Evolutionary conservation across 78 protist species (phyloP).

Genomic region (Cavenderia fasciculata): DNA sequence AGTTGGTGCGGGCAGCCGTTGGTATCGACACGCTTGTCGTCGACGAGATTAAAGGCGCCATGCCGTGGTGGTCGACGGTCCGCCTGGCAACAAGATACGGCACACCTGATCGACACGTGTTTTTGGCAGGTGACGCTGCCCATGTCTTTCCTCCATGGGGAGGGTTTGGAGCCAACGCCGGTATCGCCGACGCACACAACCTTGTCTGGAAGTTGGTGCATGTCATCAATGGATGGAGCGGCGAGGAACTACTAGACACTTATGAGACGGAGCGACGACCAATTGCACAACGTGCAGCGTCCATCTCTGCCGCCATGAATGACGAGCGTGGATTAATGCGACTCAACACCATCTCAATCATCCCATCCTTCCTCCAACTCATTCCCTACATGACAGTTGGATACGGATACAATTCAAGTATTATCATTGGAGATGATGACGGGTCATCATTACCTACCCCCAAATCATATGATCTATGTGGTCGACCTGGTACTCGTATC

Average conservation of each 20-base stretch:
- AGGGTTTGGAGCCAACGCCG: conserved; percentile 77
- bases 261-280: conserved; percentile 63
- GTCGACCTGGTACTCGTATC: conserved; percentile 9
- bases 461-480: neutral
- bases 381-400: neutral
- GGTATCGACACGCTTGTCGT: neutral
- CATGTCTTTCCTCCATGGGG: conserved; percentile 75
- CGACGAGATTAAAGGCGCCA: conserved; percentile 10
- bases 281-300: neutral
- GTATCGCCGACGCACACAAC: conserved; percentile 73
- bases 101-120: neutral
- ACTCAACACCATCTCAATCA: neutral
- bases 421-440: neutral
- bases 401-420: neutral
- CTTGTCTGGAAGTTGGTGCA: conserved; percentile 59
- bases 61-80: conserved; percentile 38
- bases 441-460: neutral
- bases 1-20: neutral
- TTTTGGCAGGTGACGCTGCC: conserved; percentile 69
- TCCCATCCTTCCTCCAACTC: neutral
- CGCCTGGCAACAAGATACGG: conserved; percentile 25
- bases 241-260: neutral
- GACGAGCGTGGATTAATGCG: neutral
- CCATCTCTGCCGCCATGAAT: neutral
- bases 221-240: neutral